Base-by-base conservation (phyloP, 1,139 yeast species). In the Zygoascus meyerae region DNA sequence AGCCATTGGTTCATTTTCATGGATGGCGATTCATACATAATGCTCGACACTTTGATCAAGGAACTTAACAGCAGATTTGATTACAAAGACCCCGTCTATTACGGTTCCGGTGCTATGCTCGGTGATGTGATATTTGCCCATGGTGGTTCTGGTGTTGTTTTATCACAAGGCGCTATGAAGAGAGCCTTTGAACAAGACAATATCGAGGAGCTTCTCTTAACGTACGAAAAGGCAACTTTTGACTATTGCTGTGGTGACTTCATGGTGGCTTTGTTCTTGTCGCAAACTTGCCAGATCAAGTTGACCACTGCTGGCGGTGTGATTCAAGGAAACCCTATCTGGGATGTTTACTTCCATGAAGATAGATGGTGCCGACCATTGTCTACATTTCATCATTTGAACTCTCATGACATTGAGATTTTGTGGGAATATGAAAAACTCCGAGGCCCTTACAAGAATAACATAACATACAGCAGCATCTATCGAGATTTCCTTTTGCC, bases 101-200 rank as follows among this genome's bases (percentile, higher is more conserved):
- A 65, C 46, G 70, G 70, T 12, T 60, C 67, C 1, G 51, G 55
- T 6, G 64, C 59, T 16, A 49, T 52, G 34, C 44, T 48, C 15
- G 54, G 48, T 10, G 49, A 46, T 9, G 30, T 50, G 28, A 51
- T 54, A 12, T 68, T 67, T 53, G 72, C 69, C 2, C 69, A 67
- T 46, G 71, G 71, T 3, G 71, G 71, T 6, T 58, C 67, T 5
- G 71, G 67, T 1, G 66, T 66, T 1, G 64, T 67, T 4, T 48
- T 67, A 8, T 66, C 70, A 3, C 54, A 57, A 1, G 65, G 55
- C 4, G 62, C 66, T 2, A 57, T 66, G 63, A 50, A 56, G 30
- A 51, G 50, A 37, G 59, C 60, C 4, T 58, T 59, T 48, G 40
- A 47, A 12, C 10, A 12, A 12, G 48, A 36, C 34, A 44, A 53